Evolutionary conservation across 2,329 filamentous ascomycete species (phyloP), one percentile per base, ranked within the genome.

Genomic region (Botrytis cinerea): DNA sequence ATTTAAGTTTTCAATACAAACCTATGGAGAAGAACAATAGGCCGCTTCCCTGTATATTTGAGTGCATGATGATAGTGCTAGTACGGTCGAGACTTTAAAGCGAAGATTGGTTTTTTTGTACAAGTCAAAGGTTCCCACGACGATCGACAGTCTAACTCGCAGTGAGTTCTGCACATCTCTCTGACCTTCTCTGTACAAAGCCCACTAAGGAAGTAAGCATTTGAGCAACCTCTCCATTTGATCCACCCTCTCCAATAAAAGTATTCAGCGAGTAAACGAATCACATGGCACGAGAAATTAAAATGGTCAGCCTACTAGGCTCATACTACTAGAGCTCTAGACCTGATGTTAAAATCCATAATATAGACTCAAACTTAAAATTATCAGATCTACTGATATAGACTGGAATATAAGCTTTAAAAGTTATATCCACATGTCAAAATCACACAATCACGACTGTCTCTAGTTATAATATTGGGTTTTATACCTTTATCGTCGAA

Each of bases 31-130:
- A 51, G n/a, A n/a, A n/a, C 14, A 54, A 5, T 16, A 12, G 5
- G 9, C 0, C 12, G 6, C 4, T 16, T 2, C 2, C 2, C 5
- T 54, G 25, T 0, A 54, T 54, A 5, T 16, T 54, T n/a, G 5
- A n/a, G 25, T 54, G 48, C 14, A 25, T 16, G 2, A 5, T n/a
- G 5, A 2, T 54, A n/a, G 48, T 14, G 10, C 25, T 54, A n/a
- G 25, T 54, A n/a, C 5, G 25, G 0, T 54, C 25, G 25, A 54
- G 5, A 6, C 14, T n/a, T 54, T 4, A n/a, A n/a, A n/a, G 25
- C 16, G 51, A n/a, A 28, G 14, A 28, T 25, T 54, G 6, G 28
- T 1, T 54, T 6, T 3, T 28, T 25, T 16, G 14, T 18, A 54
- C 25, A 54, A 28, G n/a, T 28, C n/a, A 4, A 54, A 54, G 51